These are phyloP conservation scores for Cyberlindnera xylosilytica DNA, from an alignment of 805 yeast genomes.

Conservation along the genomic window DNA sequence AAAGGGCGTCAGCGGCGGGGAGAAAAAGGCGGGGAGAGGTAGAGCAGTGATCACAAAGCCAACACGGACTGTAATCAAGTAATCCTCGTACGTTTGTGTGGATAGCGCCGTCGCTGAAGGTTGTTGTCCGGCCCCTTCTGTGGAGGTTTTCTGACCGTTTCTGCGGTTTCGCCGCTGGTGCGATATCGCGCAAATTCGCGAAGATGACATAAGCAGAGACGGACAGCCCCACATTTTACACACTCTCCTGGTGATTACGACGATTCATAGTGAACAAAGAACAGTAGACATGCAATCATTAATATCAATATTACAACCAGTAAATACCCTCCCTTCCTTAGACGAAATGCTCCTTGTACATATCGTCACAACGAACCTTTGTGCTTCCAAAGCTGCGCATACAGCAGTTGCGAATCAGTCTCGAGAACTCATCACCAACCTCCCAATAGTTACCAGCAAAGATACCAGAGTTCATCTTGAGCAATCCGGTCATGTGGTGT, in stretches of 20 bases:
- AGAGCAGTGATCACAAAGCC: background rate
- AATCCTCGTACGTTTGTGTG: background rate
- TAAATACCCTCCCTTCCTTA: background rate
- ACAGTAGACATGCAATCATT: too few species aligned
- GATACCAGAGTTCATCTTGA: constrained; percentile 41
- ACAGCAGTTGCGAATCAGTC: constrained; percentile 49
- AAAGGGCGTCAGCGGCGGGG: background rate
- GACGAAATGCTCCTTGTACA: constrained; percentile 36
- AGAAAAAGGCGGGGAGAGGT: background rate
- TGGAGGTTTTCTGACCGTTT: constrained; percentile 8
- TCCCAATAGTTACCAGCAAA: constrained; percentile 48
- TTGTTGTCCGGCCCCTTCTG: background rate
- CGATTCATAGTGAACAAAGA: too few species aligned
- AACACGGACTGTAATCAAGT: too few species aligned
- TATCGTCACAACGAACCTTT: constrained; percentile 45
- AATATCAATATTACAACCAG: too few species aligned
- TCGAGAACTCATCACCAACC: constrained; percentile 53
- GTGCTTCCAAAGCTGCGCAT: constrained; percentile 50
- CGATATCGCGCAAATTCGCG: background rate
- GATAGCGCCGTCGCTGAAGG: background rate
- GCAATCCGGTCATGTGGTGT: constrained; percentile 53
- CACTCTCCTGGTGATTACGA: too few species aligned
- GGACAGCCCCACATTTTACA: too few species aligned
- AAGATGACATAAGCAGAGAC: background rate
- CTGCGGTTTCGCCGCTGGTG: constrained; percentile 7